These are phyloP conservation scores for Hyaloperonospora brassicae DNA, from an alignment of 352 stramenopile genomes.

Conservation along the genomic window DNA sequence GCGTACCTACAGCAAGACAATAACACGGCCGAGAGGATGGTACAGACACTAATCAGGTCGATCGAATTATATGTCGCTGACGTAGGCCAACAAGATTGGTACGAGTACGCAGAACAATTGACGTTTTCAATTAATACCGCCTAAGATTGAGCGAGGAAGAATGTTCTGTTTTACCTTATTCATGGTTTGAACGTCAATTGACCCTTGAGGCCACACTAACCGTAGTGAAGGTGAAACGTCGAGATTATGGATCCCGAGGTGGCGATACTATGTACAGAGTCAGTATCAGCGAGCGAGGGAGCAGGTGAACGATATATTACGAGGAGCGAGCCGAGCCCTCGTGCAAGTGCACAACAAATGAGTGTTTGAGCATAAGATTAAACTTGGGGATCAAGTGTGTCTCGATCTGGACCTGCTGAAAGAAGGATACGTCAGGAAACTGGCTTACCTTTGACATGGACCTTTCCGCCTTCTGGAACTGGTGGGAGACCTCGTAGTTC, in stretches of 20 bases:
- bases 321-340: background rate
- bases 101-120: constrained; percentile 10
- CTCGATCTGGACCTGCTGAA: background rate
- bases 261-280: background rate
- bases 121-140: constrained; percentile 9
- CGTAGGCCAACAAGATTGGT: constrained; percentile 8
- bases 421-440: background rate
- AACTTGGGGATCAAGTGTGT: background rate
- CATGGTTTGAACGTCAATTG: background rate
- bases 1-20: constrained; percentile 1
- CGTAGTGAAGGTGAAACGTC: background rate
- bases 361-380: background rate
- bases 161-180: background rate
- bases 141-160: constrained; percentile 3
- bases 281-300: no score
- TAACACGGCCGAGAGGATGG: constrained; percentile 8
- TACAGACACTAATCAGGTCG: constrained; percentile 4
- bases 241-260: background rate
- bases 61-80: constrained; percentile 11
- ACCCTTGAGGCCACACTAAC: background rate
- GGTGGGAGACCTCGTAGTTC: background rate
- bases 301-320: background rate
- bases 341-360: background rate
- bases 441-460: background rate
- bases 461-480: background rate